These are phyloP conservation scores for Botrytis aclada DNA, from an alignment of 2,329 filamentous ascomycete genomes.

Conservation along the genomic window DNA sequence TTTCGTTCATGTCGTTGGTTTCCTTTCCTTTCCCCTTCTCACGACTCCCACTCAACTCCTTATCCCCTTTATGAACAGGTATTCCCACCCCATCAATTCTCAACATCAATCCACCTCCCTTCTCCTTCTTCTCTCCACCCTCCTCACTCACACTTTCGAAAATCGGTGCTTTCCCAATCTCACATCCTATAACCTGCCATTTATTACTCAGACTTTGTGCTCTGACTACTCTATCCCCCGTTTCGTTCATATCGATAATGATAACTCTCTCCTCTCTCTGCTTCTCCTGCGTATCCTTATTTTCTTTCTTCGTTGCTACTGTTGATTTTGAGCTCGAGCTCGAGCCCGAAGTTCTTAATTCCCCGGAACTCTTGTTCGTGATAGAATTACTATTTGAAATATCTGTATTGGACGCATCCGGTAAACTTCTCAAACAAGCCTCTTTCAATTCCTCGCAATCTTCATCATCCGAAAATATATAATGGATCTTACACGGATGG, in stretches of 20 bases:
- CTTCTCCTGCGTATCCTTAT: constrained; percentile 1
- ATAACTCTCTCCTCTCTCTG: constrained; percentile 44
- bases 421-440: constrained; percentile 47
- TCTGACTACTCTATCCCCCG: constrained; percentile 56
- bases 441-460: constrained; percentile 67
- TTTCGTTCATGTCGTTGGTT: constrained; percentile 13
- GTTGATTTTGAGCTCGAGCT: not conserved
- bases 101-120: constrained; percentile 50
- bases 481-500: constrained; percentile 77
- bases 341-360: not conserved
- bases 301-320: constrained; percentile 9
- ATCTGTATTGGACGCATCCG: not conserved
- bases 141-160: constrained; percentile 51
- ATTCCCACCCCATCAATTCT: constrained; percentile 54
- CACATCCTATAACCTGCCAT: constrained; percentile 63
- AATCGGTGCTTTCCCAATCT: constrained; percentile 58
- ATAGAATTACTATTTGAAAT: constrained; percentile 3
- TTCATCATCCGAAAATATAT: constrained; percentile 92
- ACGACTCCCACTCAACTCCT: constrained; percentile 8
- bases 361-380: not conserved
- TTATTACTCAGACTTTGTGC: constrained; percentile 70
- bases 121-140: constrained; percentile 19
- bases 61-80: not conserved
- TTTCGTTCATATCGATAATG: constrained; percentile 52
- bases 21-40: constrained; percentile 15